phyloP scores from a whole-genome alignment of 2,329 filamentous ascomycete genomes.

The Monosporascus sp. region DNA sequence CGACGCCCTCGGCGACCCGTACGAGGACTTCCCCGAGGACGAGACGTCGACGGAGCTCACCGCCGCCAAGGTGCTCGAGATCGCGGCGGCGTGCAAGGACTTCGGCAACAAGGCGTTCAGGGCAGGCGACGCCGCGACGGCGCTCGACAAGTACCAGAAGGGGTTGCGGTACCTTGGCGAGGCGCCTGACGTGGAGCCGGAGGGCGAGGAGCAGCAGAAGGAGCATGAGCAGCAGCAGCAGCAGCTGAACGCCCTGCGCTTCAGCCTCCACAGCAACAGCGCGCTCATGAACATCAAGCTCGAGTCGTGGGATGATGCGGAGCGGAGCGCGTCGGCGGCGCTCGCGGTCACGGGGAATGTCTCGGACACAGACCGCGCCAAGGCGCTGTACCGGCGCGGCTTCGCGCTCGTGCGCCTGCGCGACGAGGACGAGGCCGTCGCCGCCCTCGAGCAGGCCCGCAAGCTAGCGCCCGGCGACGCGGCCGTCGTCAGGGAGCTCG shows the following conservation, averaged over 20 bases:
- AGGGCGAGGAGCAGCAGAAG: constrained; percentile 54
- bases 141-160: constrained; percentile 91
- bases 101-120: constrained; percentile 95
- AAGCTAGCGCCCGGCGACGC: constrained; percentile 70
- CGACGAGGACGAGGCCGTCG: constrained; percentile 77
- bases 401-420: constrained; percentile 70
- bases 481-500: constrained; percentile 70
- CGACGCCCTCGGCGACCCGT: constrained; percentile 81
- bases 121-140: constrained; percentile 61
- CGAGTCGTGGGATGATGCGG: constrained; percentile 63
- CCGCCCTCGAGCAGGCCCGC: constrained; percentile 71
- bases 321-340: constrained; percentile 66
- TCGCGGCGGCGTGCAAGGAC: constrained; percentile 81
- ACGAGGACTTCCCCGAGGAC: constrained; percentile 96
- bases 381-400: constrained; percentile 81
- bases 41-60: constrained; percentile 53
- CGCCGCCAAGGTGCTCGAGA: constrained; percentile 66
- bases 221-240: constrained; percentile 41
- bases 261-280: constrained; percentile 83
- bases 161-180: constrained; percentile 58
- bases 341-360: constrained; percentile 58
- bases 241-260: constrained; percentile 69
- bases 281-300: constrained; percentile 83
- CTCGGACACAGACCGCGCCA: constrained; percentile 75
- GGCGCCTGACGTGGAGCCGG: constrained; percentile 57